Percentiles rank a stretch among this genome's conserved stretches.
Conservation (phyloP, 352 stramenopile species). For the Phytophthora pistaciae region DNA sequence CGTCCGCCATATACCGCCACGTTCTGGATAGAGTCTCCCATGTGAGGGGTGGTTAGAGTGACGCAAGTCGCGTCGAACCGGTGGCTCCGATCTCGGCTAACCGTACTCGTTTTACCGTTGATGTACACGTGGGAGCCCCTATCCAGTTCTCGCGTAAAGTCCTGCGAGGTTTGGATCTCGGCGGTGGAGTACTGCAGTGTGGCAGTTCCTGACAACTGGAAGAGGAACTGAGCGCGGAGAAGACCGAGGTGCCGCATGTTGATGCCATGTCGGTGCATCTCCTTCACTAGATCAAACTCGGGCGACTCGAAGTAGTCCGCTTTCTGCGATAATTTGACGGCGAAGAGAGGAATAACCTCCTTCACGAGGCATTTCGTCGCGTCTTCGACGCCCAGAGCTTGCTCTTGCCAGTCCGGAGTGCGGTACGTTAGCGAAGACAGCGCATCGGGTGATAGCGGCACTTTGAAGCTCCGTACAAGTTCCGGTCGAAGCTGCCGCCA, state of each 20-base stretch:
- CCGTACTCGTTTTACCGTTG: slow-evolving; percentile 60
- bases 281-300: slow-evolving; percentile 68
- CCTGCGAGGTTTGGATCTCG: slow-evolving; percentile 79
- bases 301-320: slow-evolving; percentile 56
- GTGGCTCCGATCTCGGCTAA: slow-evolving; percentile 56
- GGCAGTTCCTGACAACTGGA: slow-evolving; percentile 76
- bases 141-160: slow-evolving; percentile 87
- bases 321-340: slow-evolving; percentile 78
- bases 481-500: slow-evolving; percentile 93
- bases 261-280: slow-evolving; percentile 92
- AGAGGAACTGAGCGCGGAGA: slow-evolving; percentile 81
- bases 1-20: slow-evolving; percentile 73
- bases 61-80: slow-evolving; percentile 68
- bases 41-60: slow-evolving; percentile 65
- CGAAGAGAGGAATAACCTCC: slow-evolving; percentile 83
- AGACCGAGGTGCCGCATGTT: slow-evolving; percentile 92
- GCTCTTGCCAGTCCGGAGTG: slow-evolving; percentile 87
- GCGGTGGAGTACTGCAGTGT: slow-evolving; percentile 85
- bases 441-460: slow-evolving; percentile 84
- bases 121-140: slow-evolving; percentile 73
- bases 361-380: slow-evolving; percentile 80
- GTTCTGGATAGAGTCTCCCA: slow-evolving; percentile 78
- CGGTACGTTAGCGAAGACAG: slow-evolving; percentile 88
- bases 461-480: slow-evolving; percentile 61
- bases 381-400: slow-evolving; percentile 70